These are phyloP conservation scores for Colletotrichum sp. DNA, from an alignment of 2,329 filamentous ascomycete species.

Conservation along the genomic window DNA sequence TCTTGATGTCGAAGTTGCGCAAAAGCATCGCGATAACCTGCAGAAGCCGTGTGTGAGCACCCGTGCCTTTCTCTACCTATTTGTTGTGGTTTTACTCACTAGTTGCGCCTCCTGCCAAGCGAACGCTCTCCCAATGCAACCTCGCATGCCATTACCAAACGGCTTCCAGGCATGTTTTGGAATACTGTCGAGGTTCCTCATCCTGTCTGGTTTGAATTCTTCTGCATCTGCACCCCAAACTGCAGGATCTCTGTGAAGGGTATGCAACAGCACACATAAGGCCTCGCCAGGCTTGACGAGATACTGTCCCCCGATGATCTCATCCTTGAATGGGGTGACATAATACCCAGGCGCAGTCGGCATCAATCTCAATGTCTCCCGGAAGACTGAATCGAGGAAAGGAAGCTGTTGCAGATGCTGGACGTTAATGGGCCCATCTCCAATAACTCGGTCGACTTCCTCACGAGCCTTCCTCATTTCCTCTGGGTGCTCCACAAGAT, in stretches of 20 bases:
- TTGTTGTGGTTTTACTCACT: neutral
- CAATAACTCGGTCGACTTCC: slow-evolving; percentile 71
- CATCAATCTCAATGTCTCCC: slow-evolving; percentile 51
- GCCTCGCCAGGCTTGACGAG: slow-evolving; percentile 46
- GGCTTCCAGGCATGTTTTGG: slow-evolving; percentile 50
- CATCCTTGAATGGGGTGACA: slow-evolving; percentile 39
- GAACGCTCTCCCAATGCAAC: slow-evolving; percentile 58
- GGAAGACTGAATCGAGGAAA: slow-evolving; percentile 67
- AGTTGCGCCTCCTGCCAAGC: slow-evolving; percentile 59
- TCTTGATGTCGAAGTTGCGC: slow-evolving; percentile 69
- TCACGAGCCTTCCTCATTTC: slow-evolving; percentile 64
- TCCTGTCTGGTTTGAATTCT: slow-evolving; percentile 65
- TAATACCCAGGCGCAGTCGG: slow-evolving; percentile 27
- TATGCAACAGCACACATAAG: slow-evolving; percentile 48
- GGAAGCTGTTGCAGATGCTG: slow-evolving; percentile 65
- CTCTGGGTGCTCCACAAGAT: slow-evolving; percentile 67
- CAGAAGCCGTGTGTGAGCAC: neutral
- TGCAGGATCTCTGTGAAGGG: slow-evolving; percentile 57
- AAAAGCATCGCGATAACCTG: slow-evolving; percentile 54
- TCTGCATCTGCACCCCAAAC: slow-evolving; percentile 62
- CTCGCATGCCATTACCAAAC: slow-evolving; percentile 57
- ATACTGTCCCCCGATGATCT: slow-evolving; percentile 58
- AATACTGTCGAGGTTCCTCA: slow-evolving; percentile 46
- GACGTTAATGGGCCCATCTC: slow-evolving; percentile 57
- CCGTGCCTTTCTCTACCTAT: neutral